Evolutionary conservation across 441 rosid species (phyloP).

Genomic region (Eugenia klotzschiana): DNA sequence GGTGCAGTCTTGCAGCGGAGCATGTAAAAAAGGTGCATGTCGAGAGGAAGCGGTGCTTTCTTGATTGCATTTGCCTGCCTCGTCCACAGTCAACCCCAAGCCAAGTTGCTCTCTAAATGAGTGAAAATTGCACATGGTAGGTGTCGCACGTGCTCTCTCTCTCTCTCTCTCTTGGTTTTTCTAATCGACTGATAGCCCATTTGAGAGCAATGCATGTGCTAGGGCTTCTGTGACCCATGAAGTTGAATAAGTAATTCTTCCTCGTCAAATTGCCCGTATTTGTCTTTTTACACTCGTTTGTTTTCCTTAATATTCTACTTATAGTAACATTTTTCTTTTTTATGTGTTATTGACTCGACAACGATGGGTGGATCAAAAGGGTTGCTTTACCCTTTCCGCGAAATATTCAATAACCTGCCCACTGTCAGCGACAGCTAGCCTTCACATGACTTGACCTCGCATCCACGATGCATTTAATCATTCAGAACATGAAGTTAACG

Average conservation of each 20-base stretch:
- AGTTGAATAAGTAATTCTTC: background rate
- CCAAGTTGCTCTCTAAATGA: background rate
- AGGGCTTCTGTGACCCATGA: background rate
- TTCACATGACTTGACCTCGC: background rate
- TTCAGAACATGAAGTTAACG: background rate
- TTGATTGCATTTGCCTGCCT: background rate
- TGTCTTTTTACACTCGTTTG: background rate
- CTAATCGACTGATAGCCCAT: background rate
- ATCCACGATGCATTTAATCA: background rate
- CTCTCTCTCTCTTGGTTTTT: background rate
- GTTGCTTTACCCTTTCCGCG: background rate
- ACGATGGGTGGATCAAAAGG: background rate
- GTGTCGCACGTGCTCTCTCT: background rate
- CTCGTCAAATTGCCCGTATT: rapidly evolving
- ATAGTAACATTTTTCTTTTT: background rate
- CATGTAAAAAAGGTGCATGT: background rate
- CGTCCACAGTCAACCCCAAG: background rate
- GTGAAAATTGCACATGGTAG: background rate
- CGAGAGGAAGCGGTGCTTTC: background rate
- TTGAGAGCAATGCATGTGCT: background rate
- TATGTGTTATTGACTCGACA: background rate
- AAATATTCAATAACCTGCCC: background rate
- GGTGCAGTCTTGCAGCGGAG: background rate
- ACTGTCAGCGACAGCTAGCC: background rate
- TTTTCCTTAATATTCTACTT: background rate